Conservation (phyloP, 768 basidiomycete genomes). For the Pluteus cervinus region DNA sequence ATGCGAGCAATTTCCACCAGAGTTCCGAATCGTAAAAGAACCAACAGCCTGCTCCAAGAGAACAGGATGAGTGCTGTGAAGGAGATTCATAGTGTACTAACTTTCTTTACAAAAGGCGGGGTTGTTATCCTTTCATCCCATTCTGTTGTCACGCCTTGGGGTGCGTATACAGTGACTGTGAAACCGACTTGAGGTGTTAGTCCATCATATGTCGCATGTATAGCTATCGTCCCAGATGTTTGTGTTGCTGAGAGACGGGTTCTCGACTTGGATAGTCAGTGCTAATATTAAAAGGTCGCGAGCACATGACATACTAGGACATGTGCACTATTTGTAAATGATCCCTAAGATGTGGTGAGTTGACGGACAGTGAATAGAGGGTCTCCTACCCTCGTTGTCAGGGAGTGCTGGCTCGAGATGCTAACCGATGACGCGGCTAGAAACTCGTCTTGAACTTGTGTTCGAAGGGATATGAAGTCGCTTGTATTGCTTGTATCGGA, state of each 20-base stretch:
- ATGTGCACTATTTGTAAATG: constrained; percentile 49
- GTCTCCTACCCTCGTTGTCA: constrained; percentile 32
- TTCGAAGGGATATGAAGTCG: constrained; percentile 66
- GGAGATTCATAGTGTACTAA: constrained; percentile 7
- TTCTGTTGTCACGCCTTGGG: constrained; percentile 23
- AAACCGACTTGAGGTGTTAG: constrained; percentile 54
- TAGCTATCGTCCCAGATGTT: constrained; percentile 36
- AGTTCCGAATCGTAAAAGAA: constrained; percentile 57
- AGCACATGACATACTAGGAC: constrained; percentile 27
- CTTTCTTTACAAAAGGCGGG: constrained; percentile 37
- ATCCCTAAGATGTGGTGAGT: constrained; percentile 26
- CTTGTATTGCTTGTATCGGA: constrained; percentile 47
- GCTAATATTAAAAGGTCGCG: background rate
- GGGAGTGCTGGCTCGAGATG: constrained; percentile 19
- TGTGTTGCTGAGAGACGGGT: constrained; percentile 27
- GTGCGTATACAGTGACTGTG: constrained; percentile 57
- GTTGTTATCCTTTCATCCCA: constrained; percentile 40
- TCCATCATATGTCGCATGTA: constrained; percentile 70
- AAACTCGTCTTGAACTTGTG: constrained; percentile 40
- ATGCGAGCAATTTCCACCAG: constrained; percentile 79
- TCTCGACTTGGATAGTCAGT: constrained; percentile 22
- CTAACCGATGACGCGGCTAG: constrained; percentile 14
- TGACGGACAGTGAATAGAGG: background rate
- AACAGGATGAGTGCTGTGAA: background rate
- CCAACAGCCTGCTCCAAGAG: constrained; percentile 46